Evolutionary conservation across 768 basidiomycete genomes (phyloP).

Genomic region (Lentinula sp.): DNA sequence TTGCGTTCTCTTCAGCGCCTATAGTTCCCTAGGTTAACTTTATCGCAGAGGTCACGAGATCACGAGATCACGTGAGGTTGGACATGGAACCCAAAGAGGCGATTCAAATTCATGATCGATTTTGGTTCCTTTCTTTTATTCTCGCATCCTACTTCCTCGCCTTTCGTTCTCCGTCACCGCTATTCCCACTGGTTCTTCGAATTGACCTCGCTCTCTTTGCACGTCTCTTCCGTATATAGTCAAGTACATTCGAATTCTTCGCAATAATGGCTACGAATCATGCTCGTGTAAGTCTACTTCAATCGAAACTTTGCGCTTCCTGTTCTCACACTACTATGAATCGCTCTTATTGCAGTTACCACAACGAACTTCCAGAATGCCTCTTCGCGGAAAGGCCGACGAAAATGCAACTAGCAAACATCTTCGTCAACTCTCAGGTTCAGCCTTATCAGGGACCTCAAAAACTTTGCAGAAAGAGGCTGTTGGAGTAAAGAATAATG

Average conservation of each 20-base stretch:
- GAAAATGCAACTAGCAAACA: conserved; percentile 74
- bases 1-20: too few species aligned
- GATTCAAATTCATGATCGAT: conserved; percentile 26
- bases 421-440: conserved; percentile 54
- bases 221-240: conserved; percentile 27
- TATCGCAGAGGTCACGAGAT: background rate
- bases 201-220: conserved; percentile 13
- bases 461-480: conserved; percentile 46
- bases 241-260: conserved; percentile 16
- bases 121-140: conserved; percentile 18
- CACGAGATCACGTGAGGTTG: conserved; percentile 12
- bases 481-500: conserved; percentile 38
- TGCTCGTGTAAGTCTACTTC: conserved; percentile 42
- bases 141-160: conserved; percentile 12
- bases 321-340: background rate
- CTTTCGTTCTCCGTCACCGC: conserved; percentile 12
- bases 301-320: conserved; percentile 11
- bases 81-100: background rate
- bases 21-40: too few species aligned
- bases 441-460: conserved; percentile 36
- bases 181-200: conserved; percentile 18
- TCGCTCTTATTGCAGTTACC: conserved; percentile 40
- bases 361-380: conserved; percentile 56
- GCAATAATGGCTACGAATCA: conserved; percentile 52
- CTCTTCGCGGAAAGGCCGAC: conserved; percentile 67